Evolutionary conservation across 2,329 filamentous ascomycete genomes (phyloP), one percentile per base, ranked within the genome.

Genomic region (Rhytidhysteron rufulum): DNA sequence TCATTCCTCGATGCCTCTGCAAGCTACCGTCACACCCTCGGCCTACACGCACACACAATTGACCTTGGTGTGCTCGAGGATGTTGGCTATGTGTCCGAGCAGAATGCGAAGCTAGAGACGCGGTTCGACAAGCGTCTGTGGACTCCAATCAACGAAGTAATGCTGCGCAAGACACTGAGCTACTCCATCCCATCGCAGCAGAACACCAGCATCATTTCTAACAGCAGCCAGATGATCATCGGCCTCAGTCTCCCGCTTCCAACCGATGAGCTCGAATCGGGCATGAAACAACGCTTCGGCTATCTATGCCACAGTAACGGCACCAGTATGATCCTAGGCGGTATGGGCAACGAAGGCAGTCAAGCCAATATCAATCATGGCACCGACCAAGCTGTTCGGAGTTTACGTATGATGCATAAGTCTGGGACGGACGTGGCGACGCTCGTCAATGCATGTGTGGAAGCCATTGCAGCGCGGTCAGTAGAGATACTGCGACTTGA

Each of bases 41-140:
- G 48, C 4, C 39, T 55, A n/a, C 39, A 44, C 4, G 55, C 39
- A 2, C 43, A 40, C 13, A 40, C 45, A 11, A 35, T 57, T 15
- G 40, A 55, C 37, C 47, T 57, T 21, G 43, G 45, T 15, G 29
- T 29, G 7, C 39, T 60, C 22, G 47, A 43, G 10, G 57, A 49
- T 15, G 53, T 55, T 9, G 56, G 56, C n/a, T 54, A 48, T 19
- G 37, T 39, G 19, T 50, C 32, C 30, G 41, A 41, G 15, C 13
- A 29, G 30, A 18, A 25, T 5, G 18, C 5, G 4, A 25, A 20
- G 4, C 29, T 34, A n/a, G 17, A 33, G 10, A 13, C 7, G 4
- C 37, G 37, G 5, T 13, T 43, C 10, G 18, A 34, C 11, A 16
- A 11, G 16, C 37, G 11, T n/a, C 16, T 11, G 18, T 53, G 43